A percentile compares a stretch with the other conserved stretches of the same genome.
Evolutionary conservation across 495 filamentous ascomycete genomes (phyloP).

Genomic region (Aspergillus funiculosus): DNA sequence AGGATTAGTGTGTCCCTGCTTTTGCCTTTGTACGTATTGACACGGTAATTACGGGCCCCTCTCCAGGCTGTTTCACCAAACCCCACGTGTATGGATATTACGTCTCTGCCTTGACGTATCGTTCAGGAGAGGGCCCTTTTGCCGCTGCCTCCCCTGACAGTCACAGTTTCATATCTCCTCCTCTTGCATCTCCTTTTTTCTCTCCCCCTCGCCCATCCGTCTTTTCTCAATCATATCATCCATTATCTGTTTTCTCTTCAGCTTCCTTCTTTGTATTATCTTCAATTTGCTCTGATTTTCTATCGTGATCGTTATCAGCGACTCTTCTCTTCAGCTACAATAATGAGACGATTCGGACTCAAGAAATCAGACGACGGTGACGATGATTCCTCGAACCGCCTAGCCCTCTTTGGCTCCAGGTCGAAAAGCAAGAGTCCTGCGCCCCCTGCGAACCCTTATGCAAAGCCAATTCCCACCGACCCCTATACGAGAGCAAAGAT

Average conservation of each 20-base stretch:
- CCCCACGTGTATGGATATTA: constrained; percentile 9
- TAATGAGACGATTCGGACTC: constrained; percentile 53
- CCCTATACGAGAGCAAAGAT: constrained; percentile 60
- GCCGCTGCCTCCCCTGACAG: constrained; percentile 17
- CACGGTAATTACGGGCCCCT: constrained; percentile 18
- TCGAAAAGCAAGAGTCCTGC: constrained; percentile 56
- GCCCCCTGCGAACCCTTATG: constrained; percentile 58
- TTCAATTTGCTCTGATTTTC: constrained; percentile 3
- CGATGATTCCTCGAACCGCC: constrained; percentile 53
- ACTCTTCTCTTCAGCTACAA: constrained; percentile 18
- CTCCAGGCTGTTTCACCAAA: neutral
- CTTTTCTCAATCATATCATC: constrained; percentile 13
- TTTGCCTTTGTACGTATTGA: constrained; percentile 13
- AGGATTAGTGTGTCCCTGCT: constrained; percentile 16
- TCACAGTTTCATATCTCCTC: constrained; percentile 12
- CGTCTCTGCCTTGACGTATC: constrained; percentile 10
- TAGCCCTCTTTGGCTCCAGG: constrained; percentile 53
- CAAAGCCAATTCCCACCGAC: constrained; percentile 53
- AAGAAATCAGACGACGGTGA: constrained; percentile 59
- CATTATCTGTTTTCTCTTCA: neutral
- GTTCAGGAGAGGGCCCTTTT: constrained; percentile 19
- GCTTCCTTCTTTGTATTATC: neutral
- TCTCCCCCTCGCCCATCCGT: constrained; percentile 9
- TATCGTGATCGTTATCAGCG: constrained; percentile 12
- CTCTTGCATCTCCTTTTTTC: constrained; percentile 11